Percentiles rank a stretch among this genome's conserved stretches.
Evolutionary conservation across 768 basidiomycete species (phyloP).

Genomic region (Clavaria fumosa): DNA sequence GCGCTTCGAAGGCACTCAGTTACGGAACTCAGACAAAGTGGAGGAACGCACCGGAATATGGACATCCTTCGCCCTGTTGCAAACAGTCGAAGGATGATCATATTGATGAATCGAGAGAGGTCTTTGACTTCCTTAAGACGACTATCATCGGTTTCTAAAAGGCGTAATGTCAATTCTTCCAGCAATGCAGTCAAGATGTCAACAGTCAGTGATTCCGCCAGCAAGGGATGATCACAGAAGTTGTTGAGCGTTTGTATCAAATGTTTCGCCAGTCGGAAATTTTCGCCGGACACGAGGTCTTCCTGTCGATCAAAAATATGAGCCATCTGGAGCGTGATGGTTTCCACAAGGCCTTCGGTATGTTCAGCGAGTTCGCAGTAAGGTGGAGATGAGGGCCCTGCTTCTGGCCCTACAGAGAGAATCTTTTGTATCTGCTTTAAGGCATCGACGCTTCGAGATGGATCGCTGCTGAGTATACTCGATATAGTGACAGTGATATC

Average conservation of each 20-base stretch:
- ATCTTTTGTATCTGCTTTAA: constrained; percentile 88
- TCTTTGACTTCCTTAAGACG: constrained; percentile 76
- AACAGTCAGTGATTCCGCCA: constrained; percentile 78
- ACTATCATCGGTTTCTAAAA: constrained; percentile 89
- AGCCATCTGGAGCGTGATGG: constrained; percentile 81
- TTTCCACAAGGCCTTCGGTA: constrained; percentile 75
- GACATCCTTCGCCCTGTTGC: constrained; percentile 82
- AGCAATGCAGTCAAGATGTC: constrained; percentile 76
- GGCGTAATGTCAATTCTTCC: constrained; percentile 79
- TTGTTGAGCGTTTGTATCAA: constrained; percentile 92
- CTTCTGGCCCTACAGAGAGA: constrained; percentile 60
- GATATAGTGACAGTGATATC: constrained; percentile 75
- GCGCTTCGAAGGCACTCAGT: constrained; percentile 40
- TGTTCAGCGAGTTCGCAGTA: constrained; percentile 71
- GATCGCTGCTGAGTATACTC: constrained; percentile 79
- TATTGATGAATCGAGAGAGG: constrained; percentile 91
- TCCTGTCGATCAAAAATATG: constrained; percentile 79
- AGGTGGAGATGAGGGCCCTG: constrained; percentile 47
- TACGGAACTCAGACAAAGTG: constrained; percentile 4
- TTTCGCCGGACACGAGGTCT: constrained; percentile 56
- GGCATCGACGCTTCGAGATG: constrained; percentile 76
- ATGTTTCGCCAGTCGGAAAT: constrained; percentile 92
- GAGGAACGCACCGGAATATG: constrained; percentile 59
- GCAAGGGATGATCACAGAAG: constrained; percentile 79
- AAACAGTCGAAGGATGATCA: constrained; percentile 91